phyloP scores from a whole-genome alignment of 2,329 filamentous ascomycete genomes.

The Coniochaeta sp. region DNA sequence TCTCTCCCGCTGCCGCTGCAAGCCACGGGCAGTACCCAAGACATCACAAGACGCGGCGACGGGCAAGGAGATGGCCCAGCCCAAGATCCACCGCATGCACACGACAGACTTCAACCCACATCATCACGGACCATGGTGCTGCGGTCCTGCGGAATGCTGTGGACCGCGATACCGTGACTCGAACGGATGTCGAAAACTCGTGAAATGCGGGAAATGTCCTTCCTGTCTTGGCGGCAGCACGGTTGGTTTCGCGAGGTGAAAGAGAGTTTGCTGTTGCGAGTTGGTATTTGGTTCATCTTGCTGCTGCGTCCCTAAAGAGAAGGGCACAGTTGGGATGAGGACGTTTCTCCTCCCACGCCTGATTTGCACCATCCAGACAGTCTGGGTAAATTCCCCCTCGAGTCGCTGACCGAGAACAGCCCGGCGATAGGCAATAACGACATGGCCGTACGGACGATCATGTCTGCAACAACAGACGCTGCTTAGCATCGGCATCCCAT shows the following conservation, averaged over 20 bases:
- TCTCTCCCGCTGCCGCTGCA: neutral
- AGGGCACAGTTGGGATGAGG: too few relatives aligned
- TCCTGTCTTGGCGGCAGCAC: neutral
- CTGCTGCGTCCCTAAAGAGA: too few relatives aligned
- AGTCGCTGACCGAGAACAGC: too few relatives aligned
- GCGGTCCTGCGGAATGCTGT: neutral
- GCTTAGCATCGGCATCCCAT: neutral
- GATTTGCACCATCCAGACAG: neutral
- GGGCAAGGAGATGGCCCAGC: neutral
- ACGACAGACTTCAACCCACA: neutral
- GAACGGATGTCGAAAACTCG: neutral
- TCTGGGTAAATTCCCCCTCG: neutral
- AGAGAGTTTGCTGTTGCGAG: neutral
- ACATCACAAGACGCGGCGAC: neutral
- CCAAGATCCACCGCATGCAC: neutral
- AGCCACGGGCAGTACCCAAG: neutral
- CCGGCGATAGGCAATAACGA: too few relatives aligned
- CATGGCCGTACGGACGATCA: too few relatives aligned
- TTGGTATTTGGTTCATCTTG: too few relatives aligned
- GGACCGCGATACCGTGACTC: neutral
- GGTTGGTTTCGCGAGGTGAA: neutral
- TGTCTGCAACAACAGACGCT: too few relatives aligned
- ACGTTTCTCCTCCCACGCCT: too few relatives aligned
- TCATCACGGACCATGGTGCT: conserved; percentile 1
- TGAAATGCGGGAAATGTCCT: neutral